A percentile compares a stretch with the other conserved stretches of the same genome.
Evolutionary conservation across 352 stramenopile genomes (phyloP).

Genomic region (Pythium vanterpoolii): DNA sequence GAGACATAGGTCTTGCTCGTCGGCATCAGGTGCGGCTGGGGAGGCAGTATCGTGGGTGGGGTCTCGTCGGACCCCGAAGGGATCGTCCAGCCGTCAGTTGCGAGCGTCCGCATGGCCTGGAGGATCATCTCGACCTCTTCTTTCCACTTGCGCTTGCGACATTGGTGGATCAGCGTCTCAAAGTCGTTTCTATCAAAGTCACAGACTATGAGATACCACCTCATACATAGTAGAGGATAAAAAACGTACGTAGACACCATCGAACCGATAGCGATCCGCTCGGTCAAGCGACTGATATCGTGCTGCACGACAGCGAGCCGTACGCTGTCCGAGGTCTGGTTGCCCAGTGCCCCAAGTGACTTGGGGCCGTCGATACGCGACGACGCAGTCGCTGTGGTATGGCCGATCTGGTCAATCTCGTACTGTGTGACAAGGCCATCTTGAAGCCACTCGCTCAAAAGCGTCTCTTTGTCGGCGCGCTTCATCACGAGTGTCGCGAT

Average conservation of each 20-base stretch:
- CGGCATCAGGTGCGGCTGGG: slow-evolving; percentile 54
- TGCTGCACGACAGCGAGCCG: slow-evolving; percentile 66
- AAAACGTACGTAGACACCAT: slow-evolving; percentile 56
- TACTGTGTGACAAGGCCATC: slow-evolving; percentile 31
- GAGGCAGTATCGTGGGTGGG: slow-evolving; percentile 1
- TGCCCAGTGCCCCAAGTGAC: slow-evolving; percentile 49
- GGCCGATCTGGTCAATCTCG: slow-evolving; percentile 28
- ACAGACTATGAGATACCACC: neutral
- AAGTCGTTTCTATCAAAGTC: slow-evolving; percentile 57
- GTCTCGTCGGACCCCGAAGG: neutral
- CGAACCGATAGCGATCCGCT: slow-evolving; percentile 39
- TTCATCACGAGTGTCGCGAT: slow-evolving; percentile 36
- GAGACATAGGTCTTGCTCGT: slow-evolving; percentile 67
- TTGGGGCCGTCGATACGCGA: slow-evolving; percentile 27
- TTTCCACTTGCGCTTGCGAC: slow-evolving; percentile 81
- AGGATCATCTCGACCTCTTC: slow-evolving; percentile 62
- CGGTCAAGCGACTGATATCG: slow-evolving; percentile 58
- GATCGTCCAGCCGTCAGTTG: slow-evolving; percentile 37
- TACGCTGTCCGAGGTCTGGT: slow-evolving; percentile 64
- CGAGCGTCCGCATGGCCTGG: slow-evolving; percentile 47
- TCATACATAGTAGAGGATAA: neutral
- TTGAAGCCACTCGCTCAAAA: slow-evolving; percentile 41
- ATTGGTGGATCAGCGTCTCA: slow-evolving; percentile 80
- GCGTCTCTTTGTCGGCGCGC: slow-evolving; percentile 27
- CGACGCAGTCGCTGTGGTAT: neutral